phyloP scores from a whole-genome alignment of 129 eudicot genomes.

The Tagetes patula region DNA sequence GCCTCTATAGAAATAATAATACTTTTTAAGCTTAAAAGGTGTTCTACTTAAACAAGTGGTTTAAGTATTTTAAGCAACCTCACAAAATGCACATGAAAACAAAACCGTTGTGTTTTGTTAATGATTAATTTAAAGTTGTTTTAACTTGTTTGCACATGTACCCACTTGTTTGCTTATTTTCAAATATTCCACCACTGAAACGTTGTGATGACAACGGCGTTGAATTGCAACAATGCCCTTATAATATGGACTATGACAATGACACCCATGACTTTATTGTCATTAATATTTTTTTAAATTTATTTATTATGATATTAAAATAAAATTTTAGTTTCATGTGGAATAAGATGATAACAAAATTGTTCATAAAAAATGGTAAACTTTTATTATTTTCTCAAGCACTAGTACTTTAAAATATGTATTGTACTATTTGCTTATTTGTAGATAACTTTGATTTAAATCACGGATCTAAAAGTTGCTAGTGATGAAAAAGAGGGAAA shows the following conservation, averaged over 20 bases:
- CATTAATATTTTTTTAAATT: not conserved
- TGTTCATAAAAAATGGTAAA: too few species aligned
- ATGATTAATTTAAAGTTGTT: not conserved
- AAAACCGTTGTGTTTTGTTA: not conserved
- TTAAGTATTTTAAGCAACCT: not conserved
- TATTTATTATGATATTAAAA: not conserved
- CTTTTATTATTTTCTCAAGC: too few species aligned
- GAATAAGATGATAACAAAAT: not conserved
- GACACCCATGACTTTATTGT: conserved; percentile 16
- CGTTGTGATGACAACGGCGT: conserved; percentile 34
- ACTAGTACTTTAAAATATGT: too few species aligned
- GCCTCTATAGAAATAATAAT: too few species aligned
- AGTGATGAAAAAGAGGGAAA: conserved; percentile 16
- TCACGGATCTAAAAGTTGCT: conserved; percentile 23
- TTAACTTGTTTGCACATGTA: conserved; percentile 18
- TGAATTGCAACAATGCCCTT: conserved; percentile 13
- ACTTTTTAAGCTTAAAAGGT: not conserved
- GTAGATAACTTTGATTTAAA: not conserved
- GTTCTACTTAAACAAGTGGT: not conserved
- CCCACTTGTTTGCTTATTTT: conserved; percentile 8
- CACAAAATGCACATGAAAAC: not conserved
- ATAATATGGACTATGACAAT: conserved; percentile 30
- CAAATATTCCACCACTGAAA: conserved; percentile 6
- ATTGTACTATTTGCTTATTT: too few species aligned
- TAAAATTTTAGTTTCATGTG: not conserved